These are phyloP conservation scores for Pascua sp. DNA, from an alignment of 1,284 basidiomycete genomes.

Conservation along the genomic window DNA sequence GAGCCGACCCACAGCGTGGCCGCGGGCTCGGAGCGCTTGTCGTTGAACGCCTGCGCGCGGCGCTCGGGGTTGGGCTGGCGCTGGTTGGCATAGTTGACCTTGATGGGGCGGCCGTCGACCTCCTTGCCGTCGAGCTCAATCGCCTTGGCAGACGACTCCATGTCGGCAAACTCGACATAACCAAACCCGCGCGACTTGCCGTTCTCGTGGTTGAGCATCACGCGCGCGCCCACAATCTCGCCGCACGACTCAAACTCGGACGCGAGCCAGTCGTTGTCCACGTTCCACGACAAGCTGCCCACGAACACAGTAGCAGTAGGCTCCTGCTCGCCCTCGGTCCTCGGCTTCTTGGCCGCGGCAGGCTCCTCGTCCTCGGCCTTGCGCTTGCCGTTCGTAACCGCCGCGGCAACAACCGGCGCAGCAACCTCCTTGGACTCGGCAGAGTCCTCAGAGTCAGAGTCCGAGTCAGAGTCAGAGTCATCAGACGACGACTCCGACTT, in stretches of 20 bases:
- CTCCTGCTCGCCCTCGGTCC: slow-evolving; percentile 63
- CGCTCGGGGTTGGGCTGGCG: slow-evolving; percentile 63
- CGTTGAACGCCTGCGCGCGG: slow-evolving; percentile 73
- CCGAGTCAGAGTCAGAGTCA: slow-evolving; percentile 16
- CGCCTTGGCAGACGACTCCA: slow-evolving; percentile 70
- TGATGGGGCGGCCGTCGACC: slow-evolving; percentile 86
- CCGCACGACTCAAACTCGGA: slow-evolving; percentile 87
- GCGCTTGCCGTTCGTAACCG: slow-evolving; percentile 31
- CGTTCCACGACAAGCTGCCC: slow-evolving; percentile 91
- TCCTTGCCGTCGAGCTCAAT: slow-evolving; percentile 71
- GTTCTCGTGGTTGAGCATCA: slow-evolving; percentile 85
- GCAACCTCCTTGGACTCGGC: slow-evolving; percentile 40
- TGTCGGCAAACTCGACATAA: slow-evolving; percentile 78
- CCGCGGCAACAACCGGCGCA: slow-evolving; percentile 41
- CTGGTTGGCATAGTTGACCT: slow-evolving; percentile 69
- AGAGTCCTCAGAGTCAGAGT: slow-evolving; percentile 25
- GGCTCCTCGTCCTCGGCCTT: slow-evolving; percentile 57
- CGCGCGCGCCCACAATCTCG: slow-evolving; percentile 78
- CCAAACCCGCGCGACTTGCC: slow-evolving; percentile 89
- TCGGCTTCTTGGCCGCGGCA: slow-evolving; percentile 67
- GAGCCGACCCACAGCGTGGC: slow-evolving; percentile 86
- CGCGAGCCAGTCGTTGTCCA: slow-evolving; percentile 93
- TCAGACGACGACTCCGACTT: slow-evolving; percentile 28
- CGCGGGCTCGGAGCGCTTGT: slow-evolving; percentile 67
- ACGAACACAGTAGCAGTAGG: slow-evolving; percentile 77